These are phyloP conservation scores for Cercophora sp. DNA, from an alignment of 495 filamentous ascomycete genomes.

Conservation along the genomic window DNA sequence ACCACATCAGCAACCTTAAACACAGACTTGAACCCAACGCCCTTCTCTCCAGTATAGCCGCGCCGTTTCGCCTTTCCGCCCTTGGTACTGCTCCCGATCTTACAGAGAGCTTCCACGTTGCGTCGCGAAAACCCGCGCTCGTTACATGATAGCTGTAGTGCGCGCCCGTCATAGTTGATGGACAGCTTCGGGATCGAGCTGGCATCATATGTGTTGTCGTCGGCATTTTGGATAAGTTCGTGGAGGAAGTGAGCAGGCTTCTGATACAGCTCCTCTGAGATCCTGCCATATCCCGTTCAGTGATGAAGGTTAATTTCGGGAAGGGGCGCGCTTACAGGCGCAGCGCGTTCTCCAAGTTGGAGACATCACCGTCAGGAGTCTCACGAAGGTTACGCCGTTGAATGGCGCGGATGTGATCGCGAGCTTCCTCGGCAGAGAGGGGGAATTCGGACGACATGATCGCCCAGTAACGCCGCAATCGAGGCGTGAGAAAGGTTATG, in stretches of 20 bases:
- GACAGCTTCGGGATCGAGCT: background rate
- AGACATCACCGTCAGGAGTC: background rate
- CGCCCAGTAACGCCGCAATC: too few species aligned
- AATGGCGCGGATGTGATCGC: background rate
- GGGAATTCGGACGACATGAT: background rate
- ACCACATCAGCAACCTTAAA: constrained; percentile 43
- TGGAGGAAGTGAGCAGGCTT: constrained; percentile 37
- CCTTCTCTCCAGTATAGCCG: constrained; percentile 44
- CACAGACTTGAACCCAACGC: constrained; percentile 49
- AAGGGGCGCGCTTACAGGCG: background rate
- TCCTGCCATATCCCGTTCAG: too few species aligned
- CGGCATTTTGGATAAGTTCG: constrained; percentile 45
- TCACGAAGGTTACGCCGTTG: background rate
- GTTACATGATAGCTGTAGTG: constrained; percentile 35
- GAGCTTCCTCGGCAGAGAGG: background rate
- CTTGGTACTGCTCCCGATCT: constrained; percentile 36
- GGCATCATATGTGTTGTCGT: constrained; percentile 30
- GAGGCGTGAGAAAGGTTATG: too few species aligned
- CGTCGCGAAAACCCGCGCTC: constrained; percentile 36
- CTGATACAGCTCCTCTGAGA: constrained; percentile 26
- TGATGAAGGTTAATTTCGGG: too few species aligned
- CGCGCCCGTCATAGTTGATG: constrained; percentile 11
- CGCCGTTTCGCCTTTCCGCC: background rate
- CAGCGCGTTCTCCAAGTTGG: background rate
- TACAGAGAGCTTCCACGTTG: constrained; percentile 37